Evolutionary conservation across 257 asterid species (phyloP), one percentile per base, ranked within the genome.

Genomic region (Solanum habrochaites): DNA sequence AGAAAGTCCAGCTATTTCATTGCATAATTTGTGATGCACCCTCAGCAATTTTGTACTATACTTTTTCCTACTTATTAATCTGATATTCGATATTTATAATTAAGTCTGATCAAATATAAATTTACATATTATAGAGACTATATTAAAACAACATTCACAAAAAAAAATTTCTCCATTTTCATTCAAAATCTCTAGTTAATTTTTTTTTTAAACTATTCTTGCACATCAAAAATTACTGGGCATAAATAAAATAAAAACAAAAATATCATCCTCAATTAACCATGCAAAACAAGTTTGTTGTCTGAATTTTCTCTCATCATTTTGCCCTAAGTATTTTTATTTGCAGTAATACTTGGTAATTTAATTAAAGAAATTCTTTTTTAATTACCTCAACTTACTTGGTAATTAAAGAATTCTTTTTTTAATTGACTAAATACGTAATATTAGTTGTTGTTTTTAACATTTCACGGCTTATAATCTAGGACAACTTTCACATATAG

Each of bases 1-100:
- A 8, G 75, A 90, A 83, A 87, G 82, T 88, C 31, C 18, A 56
- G 52, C 47, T 49, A 83, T 69, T 87, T 81, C 71, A 66, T 83
- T 67, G 66, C 89, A 69, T 64, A 82, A 77, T 75, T 73, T 91
- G 31, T 86, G 29, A 7, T 71, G 58, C 20, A 35, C 49, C 86
- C 16, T n/a, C 31, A 37, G 72, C 86, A 15, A 62, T 83, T 70
- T 84, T 40, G 73, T 66, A 31, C 27, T 4, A 15, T 62, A 83
- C 16, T 25, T 66, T 27, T 27, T 5, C 13, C 13, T 1, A 9
- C 2, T 62, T 62, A n/a, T 64, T 27, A 7, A 25, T 2, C 1
- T 5, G 2, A 9, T 67, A 15, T 25, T 25, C 4, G 0, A 25
- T 66, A 25, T 4, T 62, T 62, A n/a, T 62, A 62, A 10, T 62